Base-by-base conservation (phyloP, 108 stramenopile genomes). In the Hondaea fermentalgiana region DNA sequence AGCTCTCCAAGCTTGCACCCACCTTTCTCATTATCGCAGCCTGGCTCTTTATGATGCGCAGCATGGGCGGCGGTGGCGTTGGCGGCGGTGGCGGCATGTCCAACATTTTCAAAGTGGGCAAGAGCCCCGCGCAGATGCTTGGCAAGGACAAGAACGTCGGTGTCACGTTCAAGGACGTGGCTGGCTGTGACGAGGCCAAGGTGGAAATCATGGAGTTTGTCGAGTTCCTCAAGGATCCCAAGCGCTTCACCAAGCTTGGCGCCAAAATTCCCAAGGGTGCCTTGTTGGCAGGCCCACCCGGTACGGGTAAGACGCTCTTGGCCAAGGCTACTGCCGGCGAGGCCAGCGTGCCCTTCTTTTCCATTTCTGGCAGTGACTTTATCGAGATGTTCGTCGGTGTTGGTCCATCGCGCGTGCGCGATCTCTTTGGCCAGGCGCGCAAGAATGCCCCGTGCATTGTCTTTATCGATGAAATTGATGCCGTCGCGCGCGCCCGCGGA, bases 351-450 rank as follows among this genome's bases (percentile, higher is more conserved):
- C 98, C 99, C 10, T 99, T 99, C 89, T 97, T 92, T 89, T 93
- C 94, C 87, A 98, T 99, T 76, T 94, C 94, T 64, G 99, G 99
- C 59, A 96, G 96, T 21, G 98, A 99, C 89, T 98, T 99, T 89
- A 92, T 98, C 88, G 99, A 99, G 93, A 98, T 99, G 98, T 98
- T 99, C 91, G 99, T 99, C 44, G 99, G 99, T 64, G 98, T 98
- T 16, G 99, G 98, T 6, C 96, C 99, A 6, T 95, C 96, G 8
- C 96, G 99, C 58, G 99, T 98, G n/a, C 94, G 98, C 44, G 98
- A 99, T 90, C 89, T 99, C 5, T 99, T 99, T 94, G 95, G 96
- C 90, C 96, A 98, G 92, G 99, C 98, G 8, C 90, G 98, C 43
- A 91, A 91, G 44, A 95, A 94, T 89, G 95, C 97, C 2, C 98